phyloP scores from a whole-genome alignment of 2,329 filamentous ascomycete species.

The Phialophora expanda region DNA sequence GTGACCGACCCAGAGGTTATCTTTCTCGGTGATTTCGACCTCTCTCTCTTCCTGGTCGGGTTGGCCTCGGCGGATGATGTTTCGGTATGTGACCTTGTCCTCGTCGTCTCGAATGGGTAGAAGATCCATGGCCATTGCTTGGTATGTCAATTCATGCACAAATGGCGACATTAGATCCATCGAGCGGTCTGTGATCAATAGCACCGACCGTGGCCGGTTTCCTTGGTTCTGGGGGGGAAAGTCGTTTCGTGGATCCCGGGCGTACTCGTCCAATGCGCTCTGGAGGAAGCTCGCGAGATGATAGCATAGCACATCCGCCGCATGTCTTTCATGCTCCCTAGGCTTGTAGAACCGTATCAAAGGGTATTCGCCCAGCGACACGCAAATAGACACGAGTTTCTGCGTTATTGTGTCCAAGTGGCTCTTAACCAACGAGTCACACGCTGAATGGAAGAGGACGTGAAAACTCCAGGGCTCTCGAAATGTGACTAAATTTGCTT shows the following conservation, averaged over 20 bases:
- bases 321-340: slow-evolving; percentile 70
- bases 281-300: slow-evolving; percentile 91
- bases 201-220: slow-evolving; percentile 76
- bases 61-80: slow-evolving; percentile 75
- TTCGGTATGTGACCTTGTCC: slow-evolving; percentile 88
- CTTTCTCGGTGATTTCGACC: slow-evolving; percentile 86
- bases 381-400: slow-evolving; percentile 87
- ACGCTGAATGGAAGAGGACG: slow-evolving; percentile 85
- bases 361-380: slow-evolving; percentile 90
- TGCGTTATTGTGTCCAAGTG: slow-evolving; percentile 87
- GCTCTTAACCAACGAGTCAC: slow-evolving; percentile 78
- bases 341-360: slow-evolving; percentile 90
- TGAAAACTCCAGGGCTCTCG: slow-evolving; percentile 96
- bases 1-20: slow-evolving; percentile 94
- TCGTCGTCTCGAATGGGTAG: slow-evolving; percentile 79
- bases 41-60: slow-evolving; percentile 79
- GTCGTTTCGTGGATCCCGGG: slow-evolving; percentile 73
- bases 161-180: slow-evolving; percentile 91
- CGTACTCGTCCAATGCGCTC: slow-evolving; percentile 86
- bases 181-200: slow-evolving; percentile 87
- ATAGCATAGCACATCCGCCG: slow-evolving; percentile 83
- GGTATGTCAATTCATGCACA: slow-evolving; percentile 96
- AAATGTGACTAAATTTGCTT: slow-evolving; percentile 90
- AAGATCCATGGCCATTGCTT: slow-evolving; percentile 96
- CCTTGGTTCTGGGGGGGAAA: slow-evolving; percentile 77